A percentile compares a stretch with the other conserved stretches of the same genome.
These are phyloP conservation scores for Esteya vermicola DNA, from an alignment of 2,329 filamentous ascomycete species.

Conservation along the genomic window DNA sequence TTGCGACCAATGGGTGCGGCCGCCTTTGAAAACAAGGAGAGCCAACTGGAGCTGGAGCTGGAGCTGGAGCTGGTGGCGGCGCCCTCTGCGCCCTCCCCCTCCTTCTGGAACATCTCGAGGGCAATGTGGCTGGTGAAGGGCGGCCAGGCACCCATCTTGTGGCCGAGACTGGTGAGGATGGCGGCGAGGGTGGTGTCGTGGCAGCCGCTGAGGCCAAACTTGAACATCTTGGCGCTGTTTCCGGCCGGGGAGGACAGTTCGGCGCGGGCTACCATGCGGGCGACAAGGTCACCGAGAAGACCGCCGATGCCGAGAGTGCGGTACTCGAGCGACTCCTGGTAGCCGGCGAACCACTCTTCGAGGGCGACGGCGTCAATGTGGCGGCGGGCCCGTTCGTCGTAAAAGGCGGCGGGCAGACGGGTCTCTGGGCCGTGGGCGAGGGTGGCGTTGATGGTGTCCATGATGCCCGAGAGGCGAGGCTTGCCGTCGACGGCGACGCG, in stretches of 20 bases:
- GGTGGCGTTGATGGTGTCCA: slow-evolving; percentile 88
- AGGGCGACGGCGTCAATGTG: slow-evolving; percentile 64
- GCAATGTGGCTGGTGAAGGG: slow-evolving; percentile 89
- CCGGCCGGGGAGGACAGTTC: slow-evolving; percentile 22
- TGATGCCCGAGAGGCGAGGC: slow-evolving; percentile 74
- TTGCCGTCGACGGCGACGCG: slow-evolving; percentile 70
- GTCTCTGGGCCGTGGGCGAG: slow-evolving; percentile 72
- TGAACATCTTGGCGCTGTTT: slow-evolving; percentile 30
- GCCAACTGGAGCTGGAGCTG: slow-evolving; percentile 1
- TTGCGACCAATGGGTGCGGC: slow-evolving; percentile 44
- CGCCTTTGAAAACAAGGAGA: slow-evolving; percentile 15
- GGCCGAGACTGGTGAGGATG: slow-evolving; percentile 64
- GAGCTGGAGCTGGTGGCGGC: no score
- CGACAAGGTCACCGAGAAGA: slow-evolving; percentile 70
- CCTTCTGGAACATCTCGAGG: slow-evolving; percentile 75
- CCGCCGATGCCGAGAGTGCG: slow-evolving; percentile 77
- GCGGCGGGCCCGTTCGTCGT: slow-evolving; percentile 55
- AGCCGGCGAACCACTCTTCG: slow-evolving; percentile 90
- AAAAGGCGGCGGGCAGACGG: slow-evolving; percentile 71
- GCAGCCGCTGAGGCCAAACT: slow-evolving; percentile 70
- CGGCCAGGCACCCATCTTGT: slow-evolving; percentile 63
- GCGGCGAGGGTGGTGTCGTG: slow-evolving; percentile 88
- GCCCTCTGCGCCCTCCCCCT: no score
- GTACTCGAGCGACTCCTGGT: slow-evolving; percentile 73
- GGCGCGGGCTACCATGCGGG: slow-evolving; percentile 56